Evolutionary conservation across 179 eudicot genomes (phyloP), one percentile per base, ranked within the genome.

Genomic region (Patellifolia procumbens): DNA sequence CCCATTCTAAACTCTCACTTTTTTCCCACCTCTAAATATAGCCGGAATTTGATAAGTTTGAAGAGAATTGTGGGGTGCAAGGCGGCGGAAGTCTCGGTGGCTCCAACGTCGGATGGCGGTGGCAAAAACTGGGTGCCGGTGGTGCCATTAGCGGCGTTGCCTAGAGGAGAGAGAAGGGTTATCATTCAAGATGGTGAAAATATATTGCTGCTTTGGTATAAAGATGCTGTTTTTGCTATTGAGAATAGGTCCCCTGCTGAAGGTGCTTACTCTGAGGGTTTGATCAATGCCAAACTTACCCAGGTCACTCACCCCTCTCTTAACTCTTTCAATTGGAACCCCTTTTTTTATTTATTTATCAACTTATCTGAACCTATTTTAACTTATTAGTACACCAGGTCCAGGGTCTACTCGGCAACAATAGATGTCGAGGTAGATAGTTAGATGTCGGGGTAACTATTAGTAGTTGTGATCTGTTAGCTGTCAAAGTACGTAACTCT

Each of bases 241-340:
- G 99, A 95, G 85, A 95, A 95, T 76, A 74, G 92, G 82, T 92
- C 97, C 1, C 99, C 99, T 81, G 99, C 99, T 79, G 99, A 95
- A 77, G 99, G 99, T 37, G 99, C 97, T 76, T 95, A 95, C 53
- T 83, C 75, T 72, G 99, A 95, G 83, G 99, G 99, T 31, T 84
- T 95, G 86, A 83, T 95, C 66, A 95, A 95, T 82, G 99, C 99
- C 74, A 95, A 93, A 86, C 97, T 95, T 76, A 95, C 99, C 42
- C 91, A 93, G 92, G 99, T 83, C 17, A 1, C n/a, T n/a, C n/a
- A n/a, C n/a, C n/a, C n/a, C n/a, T n/a, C n/a, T n/a, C n/a, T n/a
- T n/a, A n/a, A n/a, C n/a, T n/a, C n/a, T n/a, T n/a, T n/a, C n/a
- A n/a, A n/a, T n/a, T n/a, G n/a, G n/a, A n/a, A n/a, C n/a, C n/a